phyloP scores from a whole-genome alignment of 306 rosid species.

The Cercis canadensis region DNA sequence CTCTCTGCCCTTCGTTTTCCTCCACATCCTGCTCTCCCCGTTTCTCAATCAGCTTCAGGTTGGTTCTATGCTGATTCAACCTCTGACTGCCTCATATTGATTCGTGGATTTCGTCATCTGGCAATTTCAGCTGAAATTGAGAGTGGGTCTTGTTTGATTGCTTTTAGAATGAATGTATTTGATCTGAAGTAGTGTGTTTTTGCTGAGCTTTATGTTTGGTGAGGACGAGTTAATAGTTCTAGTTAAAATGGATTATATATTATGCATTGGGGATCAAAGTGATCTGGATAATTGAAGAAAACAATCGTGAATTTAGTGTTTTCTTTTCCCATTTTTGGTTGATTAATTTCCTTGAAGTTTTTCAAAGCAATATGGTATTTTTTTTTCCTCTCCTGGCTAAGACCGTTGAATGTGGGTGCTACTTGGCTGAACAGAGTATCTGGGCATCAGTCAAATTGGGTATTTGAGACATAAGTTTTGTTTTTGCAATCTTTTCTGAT shows the following conservation, averaged over 20 bases:
- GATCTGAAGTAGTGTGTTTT: conserved; percentile 32
- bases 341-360: not conserved
- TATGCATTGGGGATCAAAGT: not conserved
- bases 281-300: not conserved
- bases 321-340: not conserved
- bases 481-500: not conserved
- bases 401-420: not conserved
- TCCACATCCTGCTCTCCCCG: not conserved
- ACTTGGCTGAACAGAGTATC: not conserved
- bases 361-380: not conserved
- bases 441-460: not conserved
- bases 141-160: not conserved
- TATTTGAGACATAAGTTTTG: not conserved
- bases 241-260: conserved; percentile 7
- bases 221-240: conserved; percentile 15
- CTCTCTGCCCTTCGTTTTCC: conserved; percentile 3
- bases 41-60: conserved; percentile 41
- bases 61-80: conserved; percentile 23
- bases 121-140: too few species aligned
- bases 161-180: not conserved
- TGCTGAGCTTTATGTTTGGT: not conserved
- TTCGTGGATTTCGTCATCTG: too few species aligned
- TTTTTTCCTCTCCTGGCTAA: not conserved
- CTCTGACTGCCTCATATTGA: not conserved
- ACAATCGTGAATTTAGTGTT: not conserved